Conservation (phyloP, 495 filamentous ascomycete species). For the Trichoderma virens region DNA sequence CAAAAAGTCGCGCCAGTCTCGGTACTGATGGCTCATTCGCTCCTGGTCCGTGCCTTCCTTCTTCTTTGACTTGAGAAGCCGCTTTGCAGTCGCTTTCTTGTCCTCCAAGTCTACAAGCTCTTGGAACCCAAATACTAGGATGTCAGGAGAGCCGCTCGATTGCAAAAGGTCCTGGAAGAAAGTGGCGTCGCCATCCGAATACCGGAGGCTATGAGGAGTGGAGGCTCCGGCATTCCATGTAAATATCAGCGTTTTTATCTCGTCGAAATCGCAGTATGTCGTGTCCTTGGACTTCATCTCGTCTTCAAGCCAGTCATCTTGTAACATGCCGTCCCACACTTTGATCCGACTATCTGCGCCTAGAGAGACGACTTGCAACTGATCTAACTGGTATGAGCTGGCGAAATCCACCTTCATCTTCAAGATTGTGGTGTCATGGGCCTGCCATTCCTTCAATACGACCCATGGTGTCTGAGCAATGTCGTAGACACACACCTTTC, state of each 20-base stretch:
- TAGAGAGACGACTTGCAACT: conserved; percentile 78
- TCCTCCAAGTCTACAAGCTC: conserved; percentile 95
- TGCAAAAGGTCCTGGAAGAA: conserved; percentile 73
- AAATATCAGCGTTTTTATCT: conserved; percentile 68
- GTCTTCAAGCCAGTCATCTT: conserved; percentile 85
- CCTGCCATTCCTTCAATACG: conserved; percentile 89
- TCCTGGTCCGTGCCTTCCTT: conserved; percentile 86
- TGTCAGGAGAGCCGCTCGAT: conserved; percentile 68
- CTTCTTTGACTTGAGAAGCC: conserved; percentile 72
- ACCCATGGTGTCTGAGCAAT: conserved; percentile 73
- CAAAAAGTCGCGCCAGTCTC: conserved; percentile 88
- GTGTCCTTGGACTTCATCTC: conserved; percentile 78
- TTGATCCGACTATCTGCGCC: conserved; percentile 80
- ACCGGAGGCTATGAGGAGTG: conserved; percentile 72
- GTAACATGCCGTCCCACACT: conserved; percentile 87
- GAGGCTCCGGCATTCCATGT: conserved; percentile 97
- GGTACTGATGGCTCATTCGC: conserved; percentile 94
- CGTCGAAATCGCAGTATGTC: conserved; percentile 76
- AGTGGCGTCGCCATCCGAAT: conserved; percentile 53
- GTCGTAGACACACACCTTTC: conserved; percentile 94
- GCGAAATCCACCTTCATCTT: conserved; percentile 70
- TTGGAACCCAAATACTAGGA: conserved; percentile 95
- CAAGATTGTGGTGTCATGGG: conserved; percentile 74
- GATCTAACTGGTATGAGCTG: conserved; percentile 79
- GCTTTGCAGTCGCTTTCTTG: conserved; percentile 93